phyloP scores from a whole-genome alignment of 2,329 filamentous ascomycete genomes.

The Xylariaceae sp. region DNA sequence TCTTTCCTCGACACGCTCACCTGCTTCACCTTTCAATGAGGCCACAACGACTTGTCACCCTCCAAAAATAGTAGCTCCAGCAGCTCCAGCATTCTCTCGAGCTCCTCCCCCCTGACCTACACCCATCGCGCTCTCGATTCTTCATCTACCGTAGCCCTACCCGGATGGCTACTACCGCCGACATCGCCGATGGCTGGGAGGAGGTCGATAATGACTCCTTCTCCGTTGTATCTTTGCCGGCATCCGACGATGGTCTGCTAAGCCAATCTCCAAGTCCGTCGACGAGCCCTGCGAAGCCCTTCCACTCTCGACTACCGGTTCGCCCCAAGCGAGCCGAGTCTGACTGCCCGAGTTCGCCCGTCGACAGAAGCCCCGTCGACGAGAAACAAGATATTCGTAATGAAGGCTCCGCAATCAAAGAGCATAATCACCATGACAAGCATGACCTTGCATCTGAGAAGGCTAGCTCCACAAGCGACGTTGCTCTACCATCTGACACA shows the following conservation, averaged over 20 bases:
- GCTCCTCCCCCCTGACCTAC: no score
- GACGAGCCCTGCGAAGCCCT: background rate
- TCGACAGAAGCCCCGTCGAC: no score
- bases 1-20: no score
- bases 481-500: background rate
- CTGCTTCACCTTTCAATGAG: no score
- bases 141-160: background rate
- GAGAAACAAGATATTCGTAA: no score
- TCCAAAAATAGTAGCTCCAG: no score
- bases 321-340: conserved; percentile 1
- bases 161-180: conserved; percentile 6
- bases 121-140: no score
- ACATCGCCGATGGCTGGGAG: conserved; percentile 24
- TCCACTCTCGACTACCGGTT: background rate
- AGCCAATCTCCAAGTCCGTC: background rate
- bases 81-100: no score
- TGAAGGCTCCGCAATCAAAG: conserved; percentile 1
- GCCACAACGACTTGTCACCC: no score
- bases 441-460: conserved; percentile 2
- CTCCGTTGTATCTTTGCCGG: conserved; percentile 22
- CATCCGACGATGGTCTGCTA: conserved; percentile 13
- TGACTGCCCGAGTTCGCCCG: background rate
- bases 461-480: background rate
- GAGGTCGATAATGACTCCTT: conserved; percentile 19
- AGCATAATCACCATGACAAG: conserved; percentile 4